Percentiles rank a stretch among this genome's conserved stretches.
Evolutionary conservation across 495 filamentous ascomycete genomes (phyloP).

Genomic region (Penicillium desertorum): DNA sequence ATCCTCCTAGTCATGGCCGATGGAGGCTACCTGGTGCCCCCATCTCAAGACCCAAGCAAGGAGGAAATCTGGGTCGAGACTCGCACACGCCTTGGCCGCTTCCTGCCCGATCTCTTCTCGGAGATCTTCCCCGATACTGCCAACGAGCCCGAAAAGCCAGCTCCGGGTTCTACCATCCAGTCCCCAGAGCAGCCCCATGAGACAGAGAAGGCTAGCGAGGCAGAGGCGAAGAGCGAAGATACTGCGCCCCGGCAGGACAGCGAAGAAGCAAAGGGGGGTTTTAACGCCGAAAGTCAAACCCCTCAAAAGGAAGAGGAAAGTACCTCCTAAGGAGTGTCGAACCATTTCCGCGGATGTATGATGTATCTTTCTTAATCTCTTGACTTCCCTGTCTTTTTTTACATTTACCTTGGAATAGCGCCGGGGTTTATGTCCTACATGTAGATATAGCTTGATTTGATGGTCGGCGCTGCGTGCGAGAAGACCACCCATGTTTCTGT

Average conservation of each 20-base stretch:
- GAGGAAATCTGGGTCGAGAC: constrained; percentile 62
- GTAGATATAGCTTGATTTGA: constrained; percentile 26
- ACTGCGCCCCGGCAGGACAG: constrained; percentile 4
- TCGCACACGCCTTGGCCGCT: constrained; percentile 85
- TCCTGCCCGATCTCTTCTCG: constrained; percentile 71
- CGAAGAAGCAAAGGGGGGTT: constrained; percentile 1
- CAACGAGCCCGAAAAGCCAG: constrained; percentile 29
- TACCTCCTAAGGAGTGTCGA: constrained; percentile 1
- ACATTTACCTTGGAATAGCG: constrained; percentile 26
- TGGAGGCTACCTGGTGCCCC: constrained; percentile 79
- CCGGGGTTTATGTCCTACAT: constrained; percentile 12
- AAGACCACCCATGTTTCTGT: constrained; percentile 2
- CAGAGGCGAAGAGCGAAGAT: constrained; percentile 19
- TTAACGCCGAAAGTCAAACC: constrained; percentile 4
- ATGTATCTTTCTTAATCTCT: constrained; percentile 1
- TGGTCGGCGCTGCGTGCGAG: constrained; percentile 6
- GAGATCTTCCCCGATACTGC: constrained; percentile 49
- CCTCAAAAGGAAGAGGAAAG: constrained; percentile 12
- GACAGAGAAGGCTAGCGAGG: constrained; percentile 14
- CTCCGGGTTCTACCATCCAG: constrained; percentile 19
- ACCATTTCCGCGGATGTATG: background rate
- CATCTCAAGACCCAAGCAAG: constrained; percentile 46
- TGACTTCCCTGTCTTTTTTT: constrained; percentile 9
- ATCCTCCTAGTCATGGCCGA: constrained; percentile 94
- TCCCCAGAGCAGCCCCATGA: constrained; percentile 23